phyloP scores from a whole-genome alignment of 352 stramenopile species.

The Globisporangium emineosum region DNA sequence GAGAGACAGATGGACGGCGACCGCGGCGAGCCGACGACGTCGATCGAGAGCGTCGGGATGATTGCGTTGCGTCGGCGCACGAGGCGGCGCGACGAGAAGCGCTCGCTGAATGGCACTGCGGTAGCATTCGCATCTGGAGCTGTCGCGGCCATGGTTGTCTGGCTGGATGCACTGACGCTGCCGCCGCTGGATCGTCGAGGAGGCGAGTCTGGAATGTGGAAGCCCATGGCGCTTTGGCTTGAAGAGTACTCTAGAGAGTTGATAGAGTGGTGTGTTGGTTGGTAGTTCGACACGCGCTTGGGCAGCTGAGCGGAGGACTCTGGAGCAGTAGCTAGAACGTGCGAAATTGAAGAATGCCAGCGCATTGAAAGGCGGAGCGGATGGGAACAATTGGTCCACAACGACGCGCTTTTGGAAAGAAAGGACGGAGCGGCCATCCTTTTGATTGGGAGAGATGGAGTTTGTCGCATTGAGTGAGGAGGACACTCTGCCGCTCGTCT shows the following conservation, averaged over 20 bases:
- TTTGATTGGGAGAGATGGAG: neutral
- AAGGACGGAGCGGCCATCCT: neutral
- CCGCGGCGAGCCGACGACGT: constrained; percentile 37
- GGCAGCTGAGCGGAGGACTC: neutral
- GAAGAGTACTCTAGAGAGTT: neutral
- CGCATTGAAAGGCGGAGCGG: neutral
- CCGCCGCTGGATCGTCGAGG: neutral
- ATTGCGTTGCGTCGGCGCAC: constrained; percentile 58
- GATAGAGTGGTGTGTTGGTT: neutral
- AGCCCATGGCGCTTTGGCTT: constrained; percentile 55
- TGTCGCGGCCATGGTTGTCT: neutral
- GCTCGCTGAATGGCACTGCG: constrained; percentile 11
- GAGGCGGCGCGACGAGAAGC: constrained; percentile 12
- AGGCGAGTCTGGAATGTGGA: constrained; percentile 63
- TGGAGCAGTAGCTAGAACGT: neutral
- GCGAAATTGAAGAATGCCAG: constrained; percentile 1
- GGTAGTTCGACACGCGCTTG: neutral
- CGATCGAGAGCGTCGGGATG: constrained; percentile 41
- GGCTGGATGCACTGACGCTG: constrained; percentile 23
- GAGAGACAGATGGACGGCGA: constrained; percentile 39
- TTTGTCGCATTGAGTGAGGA: neutral
- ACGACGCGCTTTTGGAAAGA: neutral
- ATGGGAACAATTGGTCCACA: neutral
- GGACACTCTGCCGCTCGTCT: neutral
- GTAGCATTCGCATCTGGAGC: neutral